Conservation (phyloP, 768 basidiomycete genomes). For the Sarcodon sp. region DNA sequence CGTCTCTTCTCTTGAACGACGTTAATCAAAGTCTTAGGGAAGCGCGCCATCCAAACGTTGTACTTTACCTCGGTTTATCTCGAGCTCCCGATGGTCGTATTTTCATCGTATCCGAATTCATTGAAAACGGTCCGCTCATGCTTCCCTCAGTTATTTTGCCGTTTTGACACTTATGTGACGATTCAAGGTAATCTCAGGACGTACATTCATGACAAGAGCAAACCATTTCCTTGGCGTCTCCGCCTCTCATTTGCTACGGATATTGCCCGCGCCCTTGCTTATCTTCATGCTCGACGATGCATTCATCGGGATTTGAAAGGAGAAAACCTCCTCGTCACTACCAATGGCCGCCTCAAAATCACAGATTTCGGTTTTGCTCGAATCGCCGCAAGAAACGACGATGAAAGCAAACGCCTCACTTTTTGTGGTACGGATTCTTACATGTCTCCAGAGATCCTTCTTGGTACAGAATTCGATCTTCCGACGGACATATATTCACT, state of each 20-base stretch:
- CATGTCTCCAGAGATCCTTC: constrained; percentile 93
- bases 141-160: background rate
- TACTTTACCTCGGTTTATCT: constrained; percentile 84
- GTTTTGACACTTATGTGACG: background rate
- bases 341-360: constrained; percentile 90
- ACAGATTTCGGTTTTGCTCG: constrained; percentile 98
- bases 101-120: constrained; percentile 91
- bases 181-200: constrained; percentile 58
- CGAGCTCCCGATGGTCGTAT: constrained; percentile 79
- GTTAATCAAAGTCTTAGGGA: constrained; percentile 29
- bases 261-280: constrained; percentile 89
- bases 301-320: constrained; percentile 91
- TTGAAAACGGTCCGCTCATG: constrained; percentile 51
- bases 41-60: constrained; percentile 86
- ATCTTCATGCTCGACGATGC: constrained; percentile 88
- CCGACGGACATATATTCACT: constrained; percentile 93
- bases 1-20: constrained; percentile 3
- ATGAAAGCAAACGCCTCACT: constrained; percentile 76
- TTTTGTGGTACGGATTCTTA: constrained; percentile 89
- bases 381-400: constrained; percentile 85
- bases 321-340: constrained; percentile 91
- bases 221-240: constrained; percentile 86
- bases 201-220: constrained; percentile 79
- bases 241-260: constrained; percentile 93
- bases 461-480: constrained; percentile 86